Evolutionary conservation across 108 stramenopile genomes (phyloP), one percentile per base, ranked within the genome.

Genomic region (Skeletonema potamos): DNA sequence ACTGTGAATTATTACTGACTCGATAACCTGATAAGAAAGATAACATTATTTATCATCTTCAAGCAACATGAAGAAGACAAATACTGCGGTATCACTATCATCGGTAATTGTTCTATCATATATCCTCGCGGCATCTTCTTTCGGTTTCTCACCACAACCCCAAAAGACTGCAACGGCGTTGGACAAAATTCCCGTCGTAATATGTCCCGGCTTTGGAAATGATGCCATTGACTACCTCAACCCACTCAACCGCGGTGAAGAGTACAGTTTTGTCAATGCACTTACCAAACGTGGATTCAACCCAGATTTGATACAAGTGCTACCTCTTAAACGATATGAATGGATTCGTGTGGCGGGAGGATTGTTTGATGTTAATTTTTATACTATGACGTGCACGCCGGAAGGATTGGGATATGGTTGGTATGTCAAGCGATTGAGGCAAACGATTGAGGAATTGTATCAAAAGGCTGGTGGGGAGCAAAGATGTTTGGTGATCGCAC

Each of bases 171-270:
- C 39, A 2, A 15, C 39, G 39, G 20, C 46, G 6, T 29, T 77
- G 0, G 58, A 43, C 7, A 71, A 32, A 30, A 72, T 79, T 41
- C 77, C 77, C 17, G 48, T 79, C 1, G 71, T 79, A 3, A 91
- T 92, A 51, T 83, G 83, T 30, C 90, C 94, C 3, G 94, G 94
- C 28, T 95, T 95, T 68, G 94, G 94, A 7, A 91, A 95, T 62
- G 90, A 81, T 64, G 39, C 59, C n/a, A 83, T 86, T 43, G 94
- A 95, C 62, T 95, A 92, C 73, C 57, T 58, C 26, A 69, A 76
- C 30, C 86, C 87, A 2, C 68, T 86, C 12, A 68, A 83, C 15
- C 85, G 78, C 11, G 74, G 66, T 15, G 76, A 75, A 18, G 64
- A 64, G 34, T 71, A 62, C 34, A 81, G 87, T 20, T 58, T 93